Conservation (phyloP, 2,329 filamentous ascomycete species). For the Tolypocladium tropicale region DNA sequence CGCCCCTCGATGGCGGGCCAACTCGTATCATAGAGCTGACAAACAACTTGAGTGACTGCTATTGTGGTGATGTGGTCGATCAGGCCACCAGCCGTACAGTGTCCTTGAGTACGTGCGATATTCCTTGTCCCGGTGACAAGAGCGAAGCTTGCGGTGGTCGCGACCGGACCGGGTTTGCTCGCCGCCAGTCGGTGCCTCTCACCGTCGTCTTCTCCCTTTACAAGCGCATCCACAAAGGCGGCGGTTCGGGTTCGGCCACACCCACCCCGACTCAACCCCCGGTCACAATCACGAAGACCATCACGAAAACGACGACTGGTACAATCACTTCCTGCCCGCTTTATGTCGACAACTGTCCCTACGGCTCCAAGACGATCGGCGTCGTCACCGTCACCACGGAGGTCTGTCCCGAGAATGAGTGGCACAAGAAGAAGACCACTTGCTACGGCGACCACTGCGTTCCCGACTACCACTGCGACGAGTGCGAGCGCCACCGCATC, state of each 20-base stretch:
- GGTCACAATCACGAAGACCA: neutral
- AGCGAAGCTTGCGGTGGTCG: slow-evolving; percentile 15
- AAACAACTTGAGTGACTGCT: slow-evolving; percentile 14
- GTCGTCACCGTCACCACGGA: slow-evolving; percentile 13
- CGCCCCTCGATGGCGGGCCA: neutral
- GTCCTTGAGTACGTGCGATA: slow-evolving; percentile 12
- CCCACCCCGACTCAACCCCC: neutral
- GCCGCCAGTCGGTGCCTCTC: slow-evolving; percentile 6
- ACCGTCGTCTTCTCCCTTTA: slow-evolving; percentile 11
- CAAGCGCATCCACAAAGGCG: slow-evolving; percentile 1
- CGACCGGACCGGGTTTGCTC: neutral
- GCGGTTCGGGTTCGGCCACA: too few species aligned
- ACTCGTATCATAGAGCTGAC: neutral
- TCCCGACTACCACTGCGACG: slow-evolving; percentile 15
- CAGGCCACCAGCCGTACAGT: slow-evolving; percentile 3
- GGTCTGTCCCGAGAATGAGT: slow-evolving; percentile 10
- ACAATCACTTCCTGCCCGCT: slow-evolving; percentile 18
- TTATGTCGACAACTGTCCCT: slow-evolving; percentile 11
- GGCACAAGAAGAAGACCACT: slow-evolving; percentile 19
- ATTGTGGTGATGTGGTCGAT: slow-evolving; percentile 15
- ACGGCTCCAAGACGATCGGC: slow-evolving; percentile 9
- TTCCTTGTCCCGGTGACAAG: slow-evolving; percentile 16
- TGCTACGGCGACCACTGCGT: slow-evolving; percentile 23
- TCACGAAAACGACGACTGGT: slow-evolving; percentile 1
- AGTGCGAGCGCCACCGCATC: slow-evolving; percentile 18